These are phyloP conservation scores for Citrus sinensis DNA, from an alignment of 345 rosid genomes.

Conservation along the genomic window DVS_A1.0 CM039164.1:5939001-5939500, in stretches of 20 bases:
- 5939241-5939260: neutral
- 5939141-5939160: neutral
- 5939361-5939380: neutral
- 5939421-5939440: constrained; percentile 96
- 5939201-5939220: neutral
- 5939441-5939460: constrained; percentile 97
- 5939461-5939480: constrained; percentile 49
- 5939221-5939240: neutral
- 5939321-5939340: neutral
- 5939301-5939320: neutral
- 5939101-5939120: constrained; percentile 59
- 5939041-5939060: neutral
- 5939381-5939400: neutral
- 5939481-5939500: constrained; percentile 59
- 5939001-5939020: neutral
- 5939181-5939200: neutral
- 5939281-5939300: neutral
- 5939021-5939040: neutral
- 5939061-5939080: constrained; percentile 72
- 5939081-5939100: constrained; percentile 59
- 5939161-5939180: neutral
- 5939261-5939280: neutral
- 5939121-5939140: constrained; percentile 45
- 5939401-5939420: neutral
- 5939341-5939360: neutral